Evolutionary conservation across 2,329 filamentous ascomycete species (phyloP).

Genomic region (Beauveria varroae): DNA sequence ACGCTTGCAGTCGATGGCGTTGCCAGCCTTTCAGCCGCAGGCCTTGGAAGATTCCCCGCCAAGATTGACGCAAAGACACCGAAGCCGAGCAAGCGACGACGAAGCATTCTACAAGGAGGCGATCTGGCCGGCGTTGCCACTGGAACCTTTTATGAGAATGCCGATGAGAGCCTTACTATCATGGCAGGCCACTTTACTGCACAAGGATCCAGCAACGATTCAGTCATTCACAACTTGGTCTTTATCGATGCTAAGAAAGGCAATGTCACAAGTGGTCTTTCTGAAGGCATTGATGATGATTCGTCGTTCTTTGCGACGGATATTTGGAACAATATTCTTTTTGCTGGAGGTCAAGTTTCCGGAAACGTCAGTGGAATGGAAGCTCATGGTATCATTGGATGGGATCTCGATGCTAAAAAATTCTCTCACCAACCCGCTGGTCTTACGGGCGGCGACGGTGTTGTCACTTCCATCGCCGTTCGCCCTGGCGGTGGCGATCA

Average conservation of each 20-base stretch:
- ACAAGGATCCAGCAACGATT: constrained; percentile 53
- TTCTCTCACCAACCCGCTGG: constrained; percentile 69
- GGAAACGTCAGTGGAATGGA: constrained; percentile 57
- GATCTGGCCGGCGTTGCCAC: constrained; percentile 63
- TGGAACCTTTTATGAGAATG: constrained; percentile 67
- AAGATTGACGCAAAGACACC: constrained; percentile 37
- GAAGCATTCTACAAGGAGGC: constrained; percentile 33
- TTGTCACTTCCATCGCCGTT: constrained; percentile 69
- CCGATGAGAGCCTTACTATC: constrained; percentile 72
- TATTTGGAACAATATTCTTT: constrained; percentile 60
- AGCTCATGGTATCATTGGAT: constrained; percentile 70
- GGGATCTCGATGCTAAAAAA: constrained; percentile 59
- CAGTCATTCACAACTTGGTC: constrained; percentile 68
- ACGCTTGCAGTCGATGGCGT: constrained; percentile 66
- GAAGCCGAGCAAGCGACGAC: constrained; percentile 35
- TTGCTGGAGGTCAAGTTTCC: constrained; percentile 72
- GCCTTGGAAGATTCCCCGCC: constrained; percentile 50
- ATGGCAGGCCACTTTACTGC: constrained; percentile 82
- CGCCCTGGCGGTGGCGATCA: constrained; percentile 59
- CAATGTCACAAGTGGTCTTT: constrained; percentile 61
- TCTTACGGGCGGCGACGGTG: constrained; percentile 60
- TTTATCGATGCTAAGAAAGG: constrained; percentile 72
- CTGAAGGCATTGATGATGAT: constrained; percentile 55
- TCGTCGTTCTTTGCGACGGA: constrained; percentile 71
- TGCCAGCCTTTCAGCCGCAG: constrained; percentile 52